Base-by-base conservation (phyloP, 1,284 basidiomycete species). In the Coniferiporia sulphurascens region DNA sequence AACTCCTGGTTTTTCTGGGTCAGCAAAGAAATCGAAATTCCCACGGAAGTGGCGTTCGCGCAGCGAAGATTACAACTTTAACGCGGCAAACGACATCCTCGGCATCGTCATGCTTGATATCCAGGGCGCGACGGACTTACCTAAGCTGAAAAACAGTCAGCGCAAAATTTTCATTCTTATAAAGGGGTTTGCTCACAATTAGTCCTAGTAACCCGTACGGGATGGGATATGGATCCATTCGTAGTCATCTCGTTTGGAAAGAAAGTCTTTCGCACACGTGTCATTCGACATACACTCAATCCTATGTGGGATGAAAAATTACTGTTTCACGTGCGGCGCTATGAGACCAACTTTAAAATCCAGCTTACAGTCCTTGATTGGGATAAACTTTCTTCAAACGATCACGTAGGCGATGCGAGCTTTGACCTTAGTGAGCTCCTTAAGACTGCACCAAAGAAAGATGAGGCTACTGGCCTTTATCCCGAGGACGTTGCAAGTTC, bases 211-310 rank as follows among this genome's bases (percentile, higher is more conserved):
- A 92, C 87, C 2, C 82, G 89, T 1, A 90, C 84, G 0, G 90
- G 90, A 0, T 95, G 87, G 83, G 95, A 98, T 70, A 98, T 98
- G 95, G 95, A 99, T 68, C 95, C 95, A 0, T 98, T 98, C 68
- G 91, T 94, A 13, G 94, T 99, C 64, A 84, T 95, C 64, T 95
- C 93, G 1, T 98, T 99, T 65, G 92, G 95, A 41, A 95, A 96
- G 74, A 98, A 98, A 73, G 92, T 98, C 9, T 98, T 98, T 76
- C 83, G 95, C 3, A 98, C 95, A 0, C 87, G 93, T 49, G 87
- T 95, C 32, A 89, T 95, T 62, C 84, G 93, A 9, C 93, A 95
- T 71, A 89, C 86, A 12, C 83, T 94, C 62, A 94, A 93, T 70
- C 96, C 96, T 0, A 79, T 82, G 0, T 99, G 95, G 93, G 91